Percentiles rank a stretch among this genome's conserved stretches.
Evolutionary conservation across 768 basidiomycete genomes (phyloP).

Genomic region (Kwoniella heveanensis): DNA sequence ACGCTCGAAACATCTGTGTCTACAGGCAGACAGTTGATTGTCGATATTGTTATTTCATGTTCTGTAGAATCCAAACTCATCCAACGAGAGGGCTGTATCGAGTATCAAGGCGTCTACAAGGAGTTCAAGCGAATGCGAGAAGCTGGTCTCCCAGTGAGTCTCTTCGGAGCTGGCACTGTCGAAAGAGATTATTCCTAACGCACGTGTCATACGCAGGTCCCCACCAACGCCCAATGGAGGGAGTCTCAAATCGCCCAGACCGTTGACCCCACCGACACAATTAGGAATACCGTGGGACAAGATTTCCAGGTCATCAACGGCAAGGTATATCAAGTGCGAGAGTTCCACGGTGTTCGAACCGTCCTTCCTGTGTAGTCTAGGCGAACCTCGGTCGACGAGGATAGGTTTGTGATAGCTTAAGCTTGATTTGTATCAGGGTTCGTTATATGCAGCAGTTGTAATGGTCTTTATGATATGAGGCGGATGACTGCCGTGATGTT

Average conservation of each 20-base stretch:
- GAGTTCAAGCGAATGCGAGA: conserved; percentile 38
- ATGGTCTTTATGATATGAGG: no score
- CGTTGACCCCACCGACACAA: conserved; percentile 42
- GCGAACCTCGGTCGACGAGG: no score
- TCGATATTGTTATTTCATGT: no score
- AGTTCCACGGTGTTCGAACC: conserved; percentile 48
- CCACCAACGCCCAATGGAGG: conserved; percentile 40
- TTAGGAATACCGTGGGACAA: conserved; percentile 34
- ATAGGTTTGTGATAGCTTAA: no score
- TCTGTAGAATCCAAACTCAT: conserved; percentile 36
- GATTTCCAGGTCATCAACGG: conserved; percentile 41
- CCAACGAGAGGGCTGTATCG: conserved; percentile 36
- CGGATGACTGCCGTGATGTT: no score
- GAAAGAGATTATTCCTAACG: not conserved
- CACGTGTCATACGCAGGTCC: conserved; percentile 14
- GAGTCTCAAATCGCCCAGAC: conserved; percentile 46
- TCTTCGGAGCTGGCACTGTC: no score
- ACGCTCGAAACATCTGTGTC: no score
- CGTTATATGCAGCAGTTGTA: no score
- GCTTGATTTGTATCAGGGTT: no score
- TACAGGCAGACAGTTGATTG: no score
- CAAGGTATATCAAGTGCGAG: conserved; percentile 37
- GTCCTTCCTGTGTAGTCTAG: conserved; percentile 40
- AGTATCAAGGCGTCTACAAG: conserved; percentile 41
- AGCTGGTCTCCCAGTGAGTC: conserved; percentile 31